These are phyloP conservation scores for Artemisia annua DNA, from an alignment of 129 eudicot genomes.

Conservation along the genomic window DNA sequence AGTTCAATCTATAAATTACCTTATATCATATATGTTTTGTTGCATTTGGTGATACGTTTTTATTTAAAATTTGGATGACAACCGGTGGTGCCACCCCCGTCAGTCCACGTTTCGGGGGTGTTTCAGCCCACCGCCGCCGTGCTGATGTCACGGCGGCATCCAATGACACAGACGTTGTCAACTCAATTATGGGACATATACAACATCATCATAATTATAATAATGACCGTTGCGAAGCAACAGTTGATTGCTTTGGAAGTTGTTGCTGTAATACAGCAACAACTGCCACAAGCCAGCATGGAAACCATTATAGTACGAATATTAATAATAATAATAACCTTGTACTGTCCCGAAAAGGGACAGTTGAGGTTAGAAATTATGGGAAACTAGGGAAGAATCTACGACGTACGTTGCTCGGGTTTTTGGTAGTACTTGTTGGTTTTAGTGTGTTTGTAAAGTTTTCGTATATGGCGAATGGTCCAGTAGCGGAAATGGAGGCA, in stretches of 20 bases:
- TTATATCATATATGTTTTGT: slow-evolving; percentile 11
- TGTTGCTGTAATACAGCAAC: not conserved
- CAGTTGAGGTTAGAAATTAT: slow-evolving; percentile 33
- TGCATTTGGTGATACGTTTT: too few relatives aligned
- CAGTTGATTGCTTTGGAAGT: slow-evolving; percentile 32
- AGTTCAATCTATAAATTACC: not conserved
- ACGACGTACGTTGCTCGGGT: slow-evolving; percentile 46
- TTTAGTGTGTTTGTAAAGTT: slow-evolving; percentile 49
- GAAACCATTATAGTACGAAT: slow-evolving; percentile 17
- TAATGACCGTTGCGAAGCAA: slow-evolving; percentile 30
- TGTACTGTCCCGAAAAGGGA: slow-evolving; percentile 25
- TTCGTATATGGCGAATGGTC: slow-evolving; percentile 28
- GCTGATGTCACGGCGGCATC: slow-evolving; percentile 28
- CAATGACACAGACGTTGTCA: slow-evolving; percentile 23
- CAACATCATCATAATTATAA: slow-evolving; percentile 2
- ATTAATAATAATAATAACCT: not conserved
- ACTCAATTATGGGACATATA: slow-evolving; percentile 15
- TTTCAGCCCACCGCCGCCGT: slow-evolving; percentile 73
- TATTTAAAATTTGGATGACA: slow-evolving; percentile 34
- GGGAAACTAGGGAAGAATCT: slow-evolving; percentile 41
- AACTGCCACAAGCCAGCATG: slow-evolving; percentile 8
- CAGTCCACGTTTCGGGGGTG: slow-evolving; percentile 46
- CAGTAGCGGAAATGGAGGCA: slow-evolving; percentile 34
- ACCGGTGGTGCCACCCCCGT: slow-evolving; percentile 63
- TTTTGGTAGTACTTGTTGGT: slow-evolving; percentile 47